Evolutionary conservation across 305 asterid species (phyloP), one percentile per base, ranked within the genome.

Genomic region (Petunia hybrid): DNA sequence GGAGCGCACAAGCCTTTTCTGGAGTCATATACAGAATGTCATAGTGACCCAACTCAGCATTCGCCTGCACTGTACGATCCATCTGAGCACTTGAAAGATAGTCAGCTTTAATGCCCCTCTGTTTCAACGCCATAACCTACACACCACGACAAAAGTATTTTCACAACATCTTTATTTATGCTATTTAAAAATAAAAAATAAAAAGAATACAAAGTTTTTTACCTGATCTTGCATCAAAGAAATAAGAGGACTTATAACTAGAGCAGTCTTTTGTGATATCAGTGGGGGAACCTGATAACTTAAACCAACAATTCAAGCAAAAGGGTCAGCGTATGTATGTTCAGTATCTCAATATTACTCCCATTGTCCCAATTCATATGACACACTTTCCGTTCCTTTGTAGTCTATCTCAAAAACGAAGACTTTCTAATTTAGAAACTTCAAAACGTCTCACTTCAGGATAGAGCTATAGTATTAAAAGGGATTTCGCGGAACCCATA

Each of bases 211-310:
- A 13, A 69, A 64, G 55, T 22, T 59, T 66, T 4, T 60, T 59
- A 92, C 99, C 94, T 94, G 99, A 83, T 95, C 99, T 88, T 92
- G 99, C 99, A 95, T 95, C 85, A 94, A 81, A 85, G 99, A 95
- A 81, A 95, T 89, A 62, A 95, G 98, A 65, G 99, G 99, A 83
- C 98, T 94, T 81, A 95, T 90, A 7, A 94, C 96, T 6, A 94
- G 84, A 80, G 99, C 97, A 31, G 96, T 91, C 91, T 95, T 94
- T 68, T 88, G 83, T 35, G 90, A 78, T 80, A 94, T 69, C 89
- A 95, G 84, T 45, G 99, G 97, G 8, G 98, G 99, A 82, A 92
- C 90, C 90, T 95, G 99, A 85, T 95, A 95, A 90, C 98, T 95
- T 83, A 63, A 90, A 70, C 62, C 85, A 60, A 61, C 14, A 80